A percentile compares a stretch with the other conserved stretches of the same genome.
Evolutionary conservation across 805 yeast genomes (phyloP).

Genomic region (Gaillardinia entomophila): DNA sequence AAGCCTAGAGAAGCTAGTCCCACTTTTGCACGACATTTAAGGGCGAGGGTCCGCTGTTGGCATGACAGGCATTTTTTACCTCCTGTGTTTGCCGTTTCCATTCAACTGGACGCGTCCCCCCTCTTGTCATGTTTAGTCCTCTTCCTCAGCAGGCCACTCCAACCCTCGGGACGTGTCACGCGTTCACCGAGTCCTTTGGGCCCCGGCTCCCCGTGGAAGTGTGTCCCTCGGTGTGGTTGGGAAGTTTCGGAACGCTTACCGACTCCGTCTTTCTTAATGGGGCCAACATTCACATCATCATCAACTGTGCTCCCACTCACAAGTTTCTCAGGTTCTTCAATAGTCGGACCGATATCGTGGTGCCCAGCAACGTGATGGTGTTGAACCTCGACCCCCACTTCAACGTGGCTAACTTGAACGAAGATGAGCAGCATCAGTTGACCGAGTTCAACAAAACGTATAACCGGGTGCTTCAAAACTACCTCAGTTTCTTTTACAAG

Average conservation of each 20-base stretch:
- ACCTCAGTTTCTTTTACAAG: constrained; percentile 28
- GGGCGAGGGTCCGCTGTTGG: too few relatives aligned
- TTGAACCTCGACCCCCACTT: constrained; percentile 33
- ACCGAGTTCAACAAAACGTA: constrained; percentile 21
- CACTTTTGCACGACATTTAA: too few relatives aligned
- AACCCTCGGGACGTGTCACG: too few relatives aligned
- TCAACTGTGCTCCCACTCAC: constrained; percentile 32
- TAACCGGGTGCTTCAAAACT: constrained; percentile 32
- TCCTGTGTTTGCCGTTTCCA: not conserved
- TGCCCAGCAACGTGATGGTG: constrained; percentile 33
- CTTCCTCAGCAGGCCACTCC: too few relatives aligned
- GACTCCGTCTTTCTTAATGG: constrained; percentile 10
- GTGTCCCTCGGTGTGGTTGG: constrained; percentile 25
- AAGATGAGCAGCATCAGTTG: constrained; percentile 13
- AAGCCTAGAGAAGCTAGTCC: too few relatives aligned
- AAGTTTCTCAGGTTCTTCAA: constrained; percentile 23
- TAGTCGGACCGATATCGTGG: constrained; percentile 7
- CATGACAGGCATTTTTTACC: not conserved
- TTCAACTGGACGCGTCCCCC: too few relatives aligned
- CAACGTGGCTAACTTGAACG: constrained; percentile 9
- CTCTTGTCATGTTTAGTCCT: too few relatives aligned
- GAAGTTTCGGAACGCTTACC: constrained; percentile 10
- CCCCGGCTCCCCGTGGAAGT: constrained; percentile 15
- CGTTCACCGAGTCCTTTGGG: too few relatives aligned
- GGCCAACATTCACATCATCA: constrained; percentile 29